A percentile compares a stretch with the other conserved stretches of the same genome.
phyloP scores from a whole-genome alignment of 306 rosid species.

The Trifolium repens region DNA sequence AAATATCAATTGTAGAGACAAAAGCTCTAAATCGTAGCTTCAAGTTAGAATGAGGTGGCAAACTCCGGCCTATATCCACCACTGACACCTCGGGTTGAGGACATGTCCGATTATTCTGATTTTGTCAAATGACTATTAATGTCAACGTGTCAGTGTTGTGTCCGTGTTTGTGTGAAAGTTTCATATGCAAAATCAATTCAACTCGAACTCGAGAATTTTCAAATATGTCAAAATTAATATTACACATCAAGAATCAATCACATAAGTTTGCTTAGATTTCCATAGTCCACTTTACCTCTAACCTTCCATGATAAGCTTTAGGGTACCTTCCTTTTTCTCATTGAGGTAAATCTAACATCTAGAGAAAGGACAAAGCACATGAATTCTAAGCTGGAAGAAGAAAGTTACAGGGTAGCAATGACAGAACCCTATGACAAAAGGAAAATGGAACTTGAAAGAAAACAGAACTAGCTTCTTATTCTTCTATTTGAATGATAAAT shows the following conservation, averaged over 20 bases:
- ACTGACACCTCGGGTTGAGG: neutral
- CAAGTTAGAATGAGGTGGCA: neutral
- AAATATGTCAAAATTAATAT: neutral
- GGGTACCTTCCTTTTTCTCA: slow-evolving; percentile 17
- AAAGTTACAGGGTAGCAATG: slow-evolving; percentile 30
- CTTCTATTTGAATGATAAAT: slow-evolving; percentile 37
- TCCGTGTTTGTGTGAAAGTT: no score
- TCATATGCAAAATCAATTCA: neutral
- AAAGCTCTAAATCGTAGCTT: neutral
- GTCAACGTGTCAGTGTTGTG: no score
- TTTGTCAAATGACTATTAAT: no score
- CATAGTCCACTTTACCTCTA: slow-evolving; percentile 30
- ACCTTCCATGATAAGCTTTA: slow-evolving; percentile 3
- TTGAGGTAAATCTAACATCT: slow-evolving; percentile 37
- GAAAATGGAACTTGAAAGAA: slow-evolving; percentile 35
- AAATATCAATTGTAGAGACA: neutral
- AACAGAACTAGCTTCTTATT: slow-evolving; percentile 37
- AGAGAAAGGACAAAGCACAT: slow-evolving; percentile 30
- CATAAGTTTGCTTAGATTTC: slow-evolving; percentile 10
- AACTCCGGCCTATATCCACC: neutral
- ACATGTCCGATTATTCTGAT: neutral
- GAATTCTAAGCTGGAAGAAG: slow-evolving; percentile 44
- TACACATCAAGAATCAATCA: neutral
- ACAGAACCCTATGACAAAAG: slow-evolving; percentile 39
- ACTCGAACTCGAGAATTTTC: neutral